phyloP scores from a whole-genome alignment of 2,329 filamentous ascomycete species.

The Apiospora malaysiana region DNA sequence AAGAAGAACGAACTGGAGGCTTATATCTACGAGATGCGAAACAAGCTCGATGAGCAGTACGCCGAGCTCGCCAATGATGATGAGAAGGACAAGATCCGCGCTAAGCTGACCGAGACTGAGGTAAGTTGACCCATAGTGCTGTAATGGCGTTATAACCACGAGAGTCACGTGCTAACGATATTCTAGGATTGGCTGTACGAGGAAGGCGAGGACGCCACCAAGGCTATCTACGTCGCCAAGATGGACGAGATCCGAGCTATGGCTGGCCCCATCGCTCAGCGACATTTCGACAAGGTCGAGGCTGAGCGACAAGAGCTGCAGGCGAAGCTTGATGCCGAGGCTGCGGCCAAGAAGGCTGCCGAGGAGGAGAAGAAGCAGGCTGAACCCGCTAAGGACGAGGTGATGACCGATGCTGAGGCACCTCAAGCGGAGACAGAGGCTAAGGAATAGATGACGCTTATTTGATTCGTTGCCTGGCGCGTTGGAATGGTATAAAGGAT shows the following conservation, averaged over 20 bases:
- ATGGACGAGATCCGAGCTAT: slow-evolving; percentile 93
- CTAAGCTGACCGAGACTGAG: slow-evolving; percentile 84
- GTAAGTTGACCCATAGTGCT: slow-evolving; percentile 57
- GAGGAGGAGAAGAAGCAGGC: slow-evolving; percentile 60
- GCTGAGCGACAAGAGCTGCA: slow-evolving; percentile 80
- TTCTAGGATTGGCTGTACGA: slow-evolving; percentile 97
- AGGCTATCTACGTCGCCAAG: slow-evolving; percentile 93
- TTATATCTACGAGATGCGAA: slow-evolving; percentile 95
- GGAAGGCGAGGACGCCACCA: slow-evolving; percentile 92
- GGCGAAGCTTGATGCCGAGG: slow-evolving; percentile 79
- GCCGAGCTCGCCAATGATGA: slow-evolving; percentile 87
- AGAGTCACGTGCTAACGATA: slow-evolving; percentile 18
- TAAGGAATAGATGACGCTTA: slow-evolving; percentile 23
- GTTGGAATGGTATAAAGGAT: slow-evolving; percentile 26
- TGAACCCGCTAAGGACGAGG: slow-evolving; percentile 59
- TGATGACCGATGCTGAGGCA: slow-evolving; percentile 68
- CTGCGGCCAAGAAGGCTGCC: slow-evolving; percentile 73
- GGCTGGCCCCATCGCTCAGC: slow-evolving; percentile 89
- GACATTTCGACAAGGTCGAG: slow-evolving; percentile 94
- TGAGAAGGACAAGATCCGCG: slow-evolving; percentile 85
- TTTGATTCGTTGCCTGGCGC: slow-evolving; percentile 23
- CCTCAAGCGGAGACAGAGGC: slow-evolving; percentile 57
- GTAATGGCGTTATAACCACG: slow-evolving; percentile 29
- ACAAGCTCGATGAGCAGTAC: slow-evolving; percentile 93
- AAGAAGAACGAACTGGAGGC: slow-evolving; percentile 99